A percentile compares a stretch with the other conserved stretches of the same genome.
Conservation (phyloP, 2,329 filamentous ascomycete species). For the Orbilia javanica region DNA sequence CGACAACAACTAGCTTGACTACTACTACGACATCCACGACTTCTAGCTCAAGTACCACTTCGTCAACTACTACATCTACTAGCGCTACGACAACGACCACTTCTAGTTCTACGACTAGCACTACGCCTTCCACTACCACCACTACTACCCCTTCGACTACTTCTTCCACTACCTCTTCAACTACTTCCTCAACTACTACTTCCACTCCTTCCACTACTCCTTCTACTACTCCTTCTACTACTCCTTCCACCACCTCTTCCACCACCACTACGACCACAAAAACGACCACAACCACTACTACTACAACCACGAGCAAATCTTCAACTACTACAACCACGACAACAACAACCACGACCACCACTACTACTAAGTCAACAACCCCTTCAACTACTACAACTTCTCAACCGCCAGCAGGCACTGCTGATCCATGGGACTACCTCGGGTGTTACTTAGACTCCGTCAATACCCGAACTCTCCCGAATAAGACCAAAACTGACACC, state of each 20-base stretch:
- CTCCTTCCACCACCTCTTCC: not conserved
- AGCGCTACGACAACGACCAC: not conserved
- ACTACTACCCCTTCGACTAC: constrained; percentile 18
- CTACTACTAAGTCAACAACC: constrained; percentile 13
- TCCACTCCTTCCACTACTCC: constrained; percentile 6
- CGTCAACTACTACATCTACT: not conserved
- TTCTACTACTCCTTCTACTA: not conserved
- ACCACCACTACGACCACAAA: not conserved
- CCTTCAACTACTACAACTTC: constrained; percentile 4
- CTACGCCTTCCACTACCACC: not conserved
- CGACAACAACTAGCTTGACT: not conserved
- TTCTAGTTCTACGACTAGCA: not conserved
- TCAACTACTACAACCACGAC: constrained; percentile 2
- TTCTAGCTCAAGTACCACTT: not conserved
- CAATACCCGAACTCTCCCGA: constrained; percentile 34
- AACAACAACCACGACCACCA: constrained; percentile 5
- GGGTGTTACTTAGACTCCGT: constrained; percentile 32
- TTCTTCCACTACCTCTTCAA: constrained; percentile 3
- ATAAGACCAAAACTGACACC: constrained; percentile 33
- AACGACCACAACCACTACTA: not conserved
- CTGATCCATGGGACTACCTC: constrained; percentile 26
- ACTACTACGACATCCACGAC: constrained; percentile 6
- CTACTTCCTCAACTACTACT: constrained; percentile 19
- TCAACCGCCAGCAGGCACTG: not conserved
- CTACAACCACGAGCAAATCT: not conserved